Evolutionary conservation across 1,284 basidiomycete species (phyloP), one percentile per base, ranked within the genome.

Genomic region (Malassezia yamatoensis): DNA sequence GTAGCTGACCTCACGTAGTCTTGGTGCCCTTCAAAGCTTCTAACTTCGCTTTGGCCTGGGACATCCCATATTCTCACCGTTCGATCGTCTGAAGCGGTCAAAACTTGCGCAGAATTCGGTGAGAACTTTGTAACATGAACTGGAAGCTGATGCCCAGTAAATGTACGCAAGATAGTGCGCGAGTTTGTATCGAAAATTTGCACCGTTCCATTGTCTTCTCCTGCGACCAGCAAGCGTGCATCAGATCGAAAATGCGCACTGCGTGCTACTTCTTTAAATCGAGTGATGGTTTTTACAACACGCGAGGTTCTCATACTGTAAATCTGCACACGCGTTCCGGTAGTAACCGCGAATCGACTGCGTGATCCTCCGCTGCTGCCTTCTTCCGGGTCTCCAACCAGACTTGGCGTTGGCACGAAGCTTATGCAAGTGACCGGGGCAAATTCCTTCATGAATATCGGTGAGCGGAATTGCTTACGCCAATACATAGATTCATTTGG

Each of bases 171-270:
- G 63, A 99, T 90, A 11, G 93, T 93, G 47, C 94, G 81, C 21
- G 88, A 93, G 67, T 85, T 88, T 54, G 96, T 83, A 76, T 99
- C 94, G 70, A 99, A 99, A 20, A 98, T 80, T 79, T 98, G 94
- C 21, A 99, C 83, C 12, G 91, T 76, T 9, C 93, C 94, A 59
- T 85, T 86, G 75, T 98, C 93, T 69, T 96, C 90, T 53, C 90
- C 93, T 0, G 91, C 93, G 0, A 96, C 86, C 29, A 96, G 83
- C 37, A 99, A 81, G 74, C 93, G 94, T 24, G 93, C 94, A 76
- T 99, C 94, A 49, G 81, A 82, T 51, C 94, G 54, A 36, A 83
- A 68, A 48, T 65, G 63, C n/a, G 64, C 70, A n/a, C 63, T 61
- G 13, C 90, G 80, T 1, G 91, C 91, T 33, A 93, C 86, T 71